Base-by-base conservation (phyloP, 306 rosid species). In the Trifolium dubium region DNA sequence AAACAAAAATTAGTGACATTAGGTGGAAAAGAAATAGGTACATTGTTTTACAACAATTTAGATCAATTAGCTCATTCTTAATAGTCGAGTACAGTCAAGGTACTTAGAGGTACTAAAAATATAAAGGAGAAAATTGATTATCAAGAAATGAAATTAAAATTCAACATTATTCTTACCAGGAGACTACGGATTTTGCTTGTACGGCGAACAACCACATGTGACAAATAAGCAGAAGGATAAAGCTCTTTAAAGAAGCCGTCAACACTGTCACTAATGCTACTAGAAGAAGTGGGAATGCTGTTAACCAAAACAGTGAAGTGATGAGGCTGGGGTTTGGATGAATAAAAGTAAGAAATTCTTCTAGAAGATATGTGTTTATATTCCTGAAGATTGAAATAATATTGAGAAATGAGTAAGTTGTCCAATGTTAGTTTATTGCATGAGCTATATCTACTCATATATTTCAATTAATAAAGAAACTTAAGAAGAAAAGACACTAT, bases 301-400 rank as follows among this genome's bases (percentile, higher is more conserved):
- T 70, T 92, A 79, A 89, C 97, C 82, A 93, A 79, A 84, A 93
- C 68, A 35, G 97, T 87, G 86, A 93, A 93, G 56, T 91, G 96
- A 80, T 93, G 98, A 31, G 96, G 97, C 75, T 86, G 92, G 56
- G 96, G 98, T 76, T 89, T 60, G 79, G 96, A 91, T 66, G 96
- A 81, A 83, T 80, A 66, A 74, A 93, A 93, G 82, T 88, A 91
- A 59, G 89, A 89, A 19, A 85, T 76, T 82, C 98, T 89, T 81
- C 72, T 88, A 10, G 85, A 81, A 75, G 96, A 84, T 67, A 93
- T 82, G 79, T 88, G 83, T n/a, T 66, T 84, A 71, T 88, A 93
- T 74, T 93, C 97, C 97, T 93, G 94, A 77, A 84, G 44, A 80
- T 79, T 15, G 28, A 81, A 67, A 61, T 31, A 73, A 35, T 35